These are phyloP conservation scores for Hypoxylon rubiginosum DNA, from an alignment of 2,329 filamentous ascomycete species.

Conservation along the genomic window DNA sequence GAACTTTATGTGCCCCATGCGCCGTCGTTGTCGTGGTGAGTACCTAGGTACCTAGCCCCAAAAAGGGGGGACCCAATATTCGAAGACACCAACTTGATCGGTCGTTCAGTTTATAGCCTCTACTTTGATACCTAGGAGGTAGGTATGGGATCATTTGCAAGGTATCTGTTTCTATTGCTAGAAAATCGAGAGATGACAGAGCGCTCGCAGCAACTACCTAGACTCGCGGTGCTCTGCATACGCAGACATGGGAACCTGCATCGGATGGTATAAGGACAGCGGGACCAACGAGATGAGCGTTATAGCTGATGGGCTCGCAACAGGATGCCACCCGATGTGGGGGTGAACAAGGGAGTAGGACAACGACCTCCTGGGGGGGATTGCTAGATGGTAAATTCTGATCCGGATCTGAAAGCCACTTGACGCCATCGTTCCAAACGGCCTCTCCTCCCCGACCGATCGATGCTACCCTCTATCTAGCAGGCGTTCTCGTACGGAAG, in stretches of 20 bases:
- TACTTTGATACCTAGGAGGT: no score
- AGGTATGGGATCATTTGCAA: background rate
- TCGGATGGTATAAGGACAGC: constrained; percentile 26
- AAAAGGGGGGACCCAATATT: background rate
- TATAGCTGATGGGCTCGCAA: constrained; percentile 31
- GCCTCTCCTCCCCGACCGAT: constrained; percentile 20
- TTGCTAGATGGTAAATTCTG: constrained; percentile 31
- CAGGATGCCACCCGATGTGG: constrained; percentile 42
- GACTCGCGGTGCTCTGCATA: constrained; percentile 33
- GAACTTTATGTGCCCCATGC: constrained; percentile 1
- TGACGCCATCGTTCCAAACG: constrained; percentile 19
- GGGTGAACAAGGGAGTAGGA: constrained; percentile 15
- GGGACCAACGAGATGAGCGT: constrained; percentile 25
- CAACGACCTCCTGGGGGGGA: constrained; percentile 20
- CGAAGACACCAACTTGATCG: background rate
- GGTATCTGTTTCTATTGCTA: background rate
- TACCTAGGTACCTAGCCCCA: background rate
- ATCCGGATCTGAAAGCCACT: constrained; percentile 32
- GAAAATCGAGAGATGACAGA: constrained; percentile 8
- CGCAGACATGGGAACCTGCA: constrained; percentile 36
- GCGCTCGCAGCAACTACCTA: constrained; percentile 16
- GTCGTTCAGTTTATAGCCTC: background rate
- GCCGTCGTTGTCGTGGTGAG: background rate
- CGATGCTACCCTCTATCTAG: constrained; percentile 37
- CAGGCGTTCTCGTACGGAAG: constrained; percentile 36